Evolutionary conservation across 1,284 basidiomycete genomes (phyloP), one percentile per base, ranked within the genome.

Genomic region (Boletus smithii): DNA sequence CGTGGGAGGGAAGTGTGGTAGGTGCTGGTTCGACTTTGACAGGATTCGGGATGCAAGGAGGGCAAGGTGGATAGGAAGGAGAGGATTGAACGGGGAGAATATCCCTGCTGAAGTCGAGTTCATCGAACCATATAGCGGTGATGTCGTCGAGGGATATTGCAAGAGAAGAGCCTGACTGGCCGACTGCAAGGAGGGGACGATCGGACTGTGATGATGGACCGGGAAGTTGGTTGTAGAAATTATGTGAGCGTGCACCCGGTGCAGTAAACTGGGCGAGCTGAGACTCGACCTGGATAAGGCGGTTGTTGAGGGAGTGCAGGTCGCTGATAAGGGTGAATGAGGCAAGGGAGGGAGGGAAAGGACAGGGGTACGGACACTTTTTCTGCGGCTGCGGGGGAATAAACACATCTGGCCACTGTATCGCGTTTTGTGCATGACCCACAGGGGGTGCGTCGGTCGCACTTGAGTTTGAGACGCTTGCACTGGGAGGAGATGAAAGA

Each of bases 401-500:
- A 90, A 8, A 83, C 73, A 57, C 88, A 90, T 54, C 83, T 73
- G 2, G 73, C 67, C 8, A 85, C 76, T 0, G 85, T 88, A 58
- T 87, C 84, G 49, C 87, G 81, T 62, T 90, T 90, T 24, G 79
- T 73, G 55, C 88, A 90, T 22, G 81, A 84, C 3, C 79, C 79
- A 55, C 87, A 90, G 0, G 87, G 87, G 2, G 74, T 80, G 18
- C 82, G 76, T 41, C 87, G 73, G 68, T 90, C 88, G 62, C 87
- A 90, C 67, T 83, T 88, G 44, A 90, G 75, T 59, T 90, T 90
- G 43, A 90, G 74, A 8, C 87, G 85, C 65, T 90, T 90, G 71
- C 87, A 90, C 85, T 90, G 39, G 13, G 34, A n/a, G 44, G 46
- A 23, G 41, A 45, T 4, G 48, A 42, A 22, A 3, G 5, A 10